Evolutionary conservation across 306 rosid species (phyloP).

Genomic region (Arachis hypogaea): DNA sequence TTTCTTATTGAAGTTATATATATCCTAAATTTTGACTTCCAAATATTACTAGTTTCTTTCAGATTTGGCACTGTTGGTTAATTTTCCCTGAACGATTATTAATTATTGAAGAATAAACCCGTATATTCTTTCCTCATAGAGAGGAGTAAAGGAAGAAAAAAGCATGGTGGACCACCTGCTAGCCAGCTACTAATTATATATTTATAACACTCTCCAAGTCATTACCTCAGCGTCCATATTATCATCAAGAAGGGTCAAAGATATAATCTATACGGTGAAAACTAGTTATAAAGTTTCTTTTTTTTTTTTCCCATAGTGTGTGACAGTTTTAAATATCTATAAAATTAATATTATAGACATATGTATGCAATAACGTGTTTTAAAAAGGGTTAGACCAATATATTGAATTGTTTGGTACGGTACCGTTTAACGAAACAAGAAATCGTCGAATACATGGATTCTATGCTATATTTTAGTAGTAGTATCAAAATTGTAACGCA

Average conservation of each 20-base stretch:
- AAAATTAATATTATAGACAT: too few species aligned
- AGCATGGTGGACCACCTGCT: neutral
- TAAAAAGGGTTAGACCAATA: neutral
- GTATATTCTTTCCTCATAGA: neutral
- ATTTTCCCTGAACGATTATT: neutral
- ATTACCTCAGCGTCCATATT: neutral
- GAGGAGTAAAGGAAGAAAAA: neutral
- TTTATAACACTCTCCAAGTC: slow-evolving; percentile 3
- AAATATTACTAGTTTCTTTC: neutral
- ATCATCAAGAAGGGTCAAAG: neutral
- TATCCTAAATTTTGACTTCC: too few species aligned
- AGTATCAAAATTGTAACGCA: neutral
- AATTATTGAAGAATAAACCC: slow-evolving; percentile 14
- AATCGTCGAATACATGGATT: neutral
- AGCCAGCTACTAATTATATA: neutral
- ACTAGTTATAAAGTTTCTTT: too few species aligned
- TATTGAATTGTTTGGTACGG: neutral
- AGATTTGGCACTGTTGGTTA: neutral
- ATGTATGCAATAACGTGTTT: neutral
- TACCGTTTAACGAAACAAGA: neutral
- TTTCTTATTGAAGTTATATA: too few species aligned
- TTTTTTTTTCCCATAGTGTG: too few species aligned
- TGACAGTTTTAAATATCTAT: too few species aligned
- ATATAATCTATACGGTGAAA: too few species aligned
- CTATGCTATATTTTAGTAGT: neutral